phyloP scores from a whole-genome alignment of 2,329 filamentous ascomycete species.

The Cercospora nicotianae region DNA sequence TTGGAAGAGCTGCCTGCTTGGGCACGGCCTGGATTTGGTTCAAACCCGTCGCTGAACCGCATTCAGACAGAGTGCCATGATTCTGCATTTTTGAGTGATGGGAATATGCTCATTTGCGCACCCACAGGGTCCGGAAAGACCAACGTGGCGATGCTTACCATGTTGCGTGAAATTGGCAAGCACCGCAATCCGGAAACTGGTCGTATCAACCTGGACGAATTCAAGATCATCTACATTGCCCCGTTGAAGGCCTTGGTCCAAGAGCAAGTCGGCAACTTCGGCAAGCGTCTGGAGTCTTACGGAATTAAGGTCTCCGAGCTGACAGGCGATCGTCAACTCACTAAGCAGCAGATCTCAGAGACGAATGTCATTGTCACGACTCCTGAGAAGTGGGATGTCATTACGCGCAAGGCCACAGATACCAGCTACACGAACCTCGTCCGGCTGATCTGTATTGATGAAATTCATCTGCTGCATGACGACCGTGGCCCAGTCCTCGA shows the following conservation, averaged over 20 bases:
- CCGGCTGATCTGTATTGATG: slow-evolving; percentile 91
- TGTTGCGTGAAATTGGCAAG: slow-evolving; percentile 94
- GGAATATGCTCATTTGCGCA: slow-evolving; percentile 96
- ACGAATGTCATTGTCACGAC: slow-evolving; percentile 98
- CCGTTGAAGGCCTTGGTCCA: slow-evolving; percentile 94
- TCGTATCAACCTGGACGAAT: slow-evolving; percentile 92
- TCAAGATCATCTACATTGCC: slow-evolving; percentile 98
- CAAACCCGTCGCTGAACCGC: slow-evolving; percentile 83
- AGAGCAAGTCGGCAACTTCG: slow-evolving; percentile 97
- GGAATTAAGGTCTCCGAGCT: slow-evolving; percentile 93
- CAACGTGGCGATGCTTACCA: slow-evolving; percentile 96
- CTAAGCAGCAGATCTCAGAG: slow-evolving; percentile 96
- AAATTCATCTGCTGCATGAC: slow-evolving; percentile 96
- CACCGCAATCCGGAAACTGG: slow-evolving; percentile 84
- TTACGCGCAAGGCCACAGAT: slow-evolving; percentile 95
- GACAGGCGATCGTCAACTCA: slow-evolving; percentile 95
- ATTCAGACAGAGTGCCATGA: slow-evolving; percentile 94
- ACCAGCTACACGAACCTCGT: slow-evolving; percentile 97
- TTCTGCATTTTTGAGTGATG: slow-evolving; percentile 87
- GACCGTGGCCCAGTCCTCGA: slow-evolving; percentile 95
- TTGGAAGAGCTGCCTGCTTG: slow-evolving; percentile 89
- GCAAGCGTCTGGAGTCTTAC: slow-evolving; percentile 83
- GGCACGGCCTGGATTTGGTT: slow-evolving; percentile 83
- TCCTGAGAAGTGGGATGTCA: slow-evolving; percentile 98
- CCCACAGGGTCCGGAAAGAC: slow-evolving; percentile 98